phyloP scores from a whole-genome alignment of 2,329 filamentous ascomycete species.

The Colletotrichum kahawae region DNA sequence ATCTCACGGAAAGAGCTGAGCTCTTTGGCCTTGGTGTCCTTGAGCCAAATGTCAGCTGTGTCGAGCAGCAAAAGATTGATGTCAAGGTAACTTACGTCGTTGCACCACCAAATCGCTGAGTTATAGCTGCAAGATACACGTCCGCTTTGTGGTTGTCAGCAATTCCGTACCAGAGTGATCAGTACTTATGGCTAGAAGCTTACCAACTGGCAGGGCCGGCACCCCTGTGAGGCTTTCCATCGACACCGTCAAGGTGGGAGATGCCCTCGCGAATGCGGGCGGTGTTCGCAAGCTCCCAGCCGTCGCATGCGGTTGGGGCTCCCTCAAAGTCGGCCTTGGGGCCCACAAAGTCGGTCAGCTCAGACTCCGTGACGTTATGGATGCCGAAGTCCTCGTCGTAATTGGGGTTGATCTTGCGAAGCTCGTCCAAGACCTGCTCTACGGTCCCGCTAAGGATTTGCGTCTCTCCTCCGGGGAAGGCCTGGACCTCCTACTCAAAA shows the following conservation, averaged over 20 bases:
- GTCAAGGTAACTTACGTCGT: constrained; percentile 19
- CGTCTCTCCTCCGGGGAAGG: not conserved
- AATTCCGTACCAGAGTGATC: not conserved
- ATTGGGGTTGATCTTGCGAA: constrained; percentile 6
- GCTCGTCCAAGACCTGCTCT: constrained; percentile 7
- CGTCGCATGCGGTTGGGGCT: not conserved
- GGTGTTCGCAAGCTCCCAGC: constrained; percentile 4
- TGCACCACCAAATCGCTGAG: constrained; percentile 29
- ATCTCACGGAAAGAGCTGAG: constrained; percentile 1
- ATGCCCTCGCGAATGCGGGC: not conserved
- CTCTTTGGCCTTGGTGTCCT: not conserved
- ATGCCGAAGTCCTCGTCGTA: not conserved
- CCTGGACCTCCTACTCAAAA: constrained; percentile 17
- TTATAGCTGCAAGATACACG: constrained; percentile 16
- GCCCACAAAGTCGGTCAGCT: not conserved
- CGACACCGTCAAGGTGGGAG: constrained; percentile 17
- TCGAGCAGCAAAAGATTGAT: not conserved
- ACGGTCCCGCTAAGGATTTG: constrained; percentile 16
- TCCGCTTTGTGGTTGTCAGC: not conserved
- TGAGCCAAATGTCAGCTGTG: not conserved
- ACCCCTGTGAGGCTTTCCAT: constrained; percentile 14
- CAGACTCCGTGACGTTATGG: not conserved
- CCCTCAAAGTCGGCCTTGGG: not conserved
- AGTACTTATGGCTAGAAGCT: not conserved
- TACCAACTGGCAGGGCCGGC: constrained; percentile 14